Evolutionary conservation across 371 early-diverging fungal species (phyloP).

Genomic region (Rhizopus sp.): DNA sequence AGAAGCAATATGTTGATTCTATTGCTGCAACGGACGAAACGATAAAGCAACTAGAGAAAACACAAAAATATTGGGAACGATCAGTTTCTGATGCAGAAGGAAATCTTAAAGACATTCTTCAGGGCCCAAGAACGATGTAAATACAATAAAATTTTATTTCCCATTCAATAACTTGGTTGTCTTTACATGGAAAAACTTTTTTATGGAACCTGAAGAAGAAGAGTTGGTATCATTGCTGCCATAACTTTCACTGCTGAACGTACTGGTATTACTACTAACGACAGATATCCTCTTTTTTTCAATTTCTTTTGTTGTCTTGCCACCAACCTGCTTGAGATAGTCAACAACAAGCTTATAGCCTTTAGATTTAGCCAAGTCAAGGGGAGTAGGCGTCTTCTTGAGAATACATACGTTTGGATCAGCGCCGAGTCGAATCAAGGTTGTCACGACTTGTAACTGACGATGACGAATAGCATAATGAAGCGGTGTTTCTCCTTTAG

Average conservation of each 20-base stretch:
- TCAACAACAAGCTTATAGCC: constrained; percentile 30
- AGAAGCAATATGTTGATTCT: constrained; percentile 53
- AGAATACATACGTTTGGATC: constrained; percentile 41
- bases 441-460: constrained; percentile 27
- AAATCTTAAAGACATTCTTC: constrained; percentile 68
- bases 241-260: constrained; percentile 13
- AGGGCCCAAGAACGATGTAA: constrained; percentile 44
- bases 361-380: constrained; percentile 40
- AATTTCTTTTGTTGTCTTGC: constrained; percentile 46
- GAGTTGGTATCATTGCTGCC: constrained; percentile 8
- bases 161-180: constrained; percentile 23
- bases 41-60: constrained; percentile 68
- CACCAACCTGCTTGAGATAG: constrained; percentile 31
- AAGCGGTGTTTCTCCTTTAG: constrained; percentile 45
- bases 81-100: constrained; percentile 67
- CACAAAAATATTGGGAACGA: constrained; percentile 76
- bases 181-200: constrained; percentile 23
- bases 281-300: constrained; percentile 19
- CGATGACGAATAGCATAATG: constrained; percentile 46
- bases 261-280: constrained; percentile 18
- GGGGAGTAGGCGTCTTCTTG: constrained; percentile 39
- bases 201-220: constrained; percentile 1
- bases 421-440: constrained; percentile 35
- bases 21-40: constrained; percentile 52
- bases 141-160: constrained; percentile 8